A percentile compares a stretch with the other conserved stretches of the same genome.
phyloP scores from a whole-genome alignment of 352 stramenopile species.

The Globisporangium perplexum region DNA sequence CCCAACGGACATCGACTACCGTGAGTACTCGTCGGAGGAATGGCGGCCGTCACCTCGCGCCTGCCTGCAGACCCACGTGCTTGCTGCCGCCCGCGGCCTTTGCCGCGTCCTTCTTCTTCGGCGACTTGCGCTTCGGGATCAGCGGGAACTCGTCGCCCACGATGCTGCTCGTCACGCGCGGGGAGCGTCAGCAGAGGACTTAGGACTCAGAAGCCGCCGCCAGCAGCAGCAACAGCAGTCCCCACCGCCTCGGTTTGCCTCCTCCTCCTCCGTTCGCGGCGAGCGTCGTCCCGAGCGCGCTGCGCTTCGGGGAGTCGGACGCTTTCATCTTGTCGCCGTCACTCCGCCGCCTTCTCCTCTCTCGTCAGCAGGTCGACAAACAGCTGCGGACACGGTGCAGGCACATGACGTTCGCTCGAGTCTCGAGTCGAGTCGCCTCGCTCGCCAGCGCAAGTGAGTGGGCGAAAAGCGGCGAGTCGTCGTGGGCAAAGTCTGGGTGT shows the following conservation, averaged over 20 bases:
- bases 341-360: not conserved
- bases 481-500: no score
- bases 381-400: not conserved
- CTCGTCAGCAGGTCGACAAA: not conserved
- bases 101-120: slow-evolving; percentile 10
- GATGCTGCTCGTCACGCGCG: not conserved
- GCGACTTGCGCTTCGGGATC: slow-evolving; percentile 8
- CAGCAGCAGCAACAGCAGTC: not conserved
- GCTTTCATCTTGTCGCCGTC: not conserved
- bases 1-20: not conserved
- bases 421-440: no score
- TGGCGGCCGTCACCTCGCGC: not conserved
- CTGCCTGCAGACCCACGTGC: slow-evolving; percentile 6
- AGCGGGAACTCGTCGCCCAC: slow-evolving; percentile 6
- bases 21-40: no score
- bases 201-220: no score
- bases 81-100: not conserved
- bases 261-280: not conserved
- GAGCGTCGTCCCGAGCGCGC: not conserved
- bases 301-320: not conserved
- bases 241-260: not conserved
- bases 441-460: no score
- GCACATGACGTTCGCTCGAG: not conserved
- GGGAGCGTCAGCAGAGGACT: no score
- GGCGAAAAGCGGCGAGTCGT: no score